Evolutionary conservation across 257 asterid genomes (phyloP), one percentile per base, ranked within the genome.

Genomic region (Rauvolfia tetraphylla): DNA sequence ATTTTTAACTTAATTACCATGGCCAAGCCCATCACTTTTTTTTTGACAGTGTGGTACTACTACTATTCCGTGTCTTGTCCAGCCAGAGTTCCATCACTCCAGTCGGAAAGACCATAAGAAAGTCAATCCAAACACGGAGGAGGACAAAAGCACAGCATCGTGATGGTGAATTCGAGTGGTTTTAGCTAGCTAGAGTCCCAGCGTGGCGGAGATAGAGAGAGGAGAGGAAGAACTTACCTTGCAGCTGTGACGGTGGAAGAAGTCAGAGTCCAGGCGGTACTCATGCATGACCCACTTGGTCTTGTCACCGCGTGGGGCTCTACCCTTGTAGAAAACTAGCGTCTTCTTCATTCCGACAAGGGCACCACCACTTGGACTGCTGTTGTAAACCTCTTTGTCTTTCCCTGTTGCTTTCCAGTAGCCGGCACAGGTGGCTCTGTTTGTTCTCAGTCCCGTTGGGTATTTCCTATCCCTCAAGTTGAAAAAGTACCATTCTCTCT

Each of bases 241-340:
- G 77, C 74, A 85, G 57, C 91, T 74, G 83, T 85, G 90, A 69
- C 94, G 96, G 88, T 82, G 88, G 34, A 93, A 90, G 79, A 90
- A 89, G 78, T 86, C 80, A 14, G 92, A 90, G 46, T 89, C 89
- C 68, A 90, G 97, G 75, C 97, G 95, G 71, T 92, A 92, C 68
- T 92, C 97, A 73, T 92, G 97, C 97, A 92, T 92, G 79, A 92
- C 97, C 97, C 97, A 92, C 79, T 90, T 92, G 49, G 97, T 92
- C 76, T 92, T 92, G 75, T 87, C 88, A 0, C 97, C 97, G 0
- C 93, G 79, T 0, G 97, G 97, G 29, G 96, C 97, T 78, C 97
- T 85, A 0, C 97, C 97, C 54, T 66, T 89, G 92, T 92, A 92
- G 85, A 92, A 92, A 82, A 92, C 97, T 31, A 92, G 92, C 75